Conservation (phyloP, 2,329 filamentous ascomycete species). For the Monosporascus sp. region DNA sequence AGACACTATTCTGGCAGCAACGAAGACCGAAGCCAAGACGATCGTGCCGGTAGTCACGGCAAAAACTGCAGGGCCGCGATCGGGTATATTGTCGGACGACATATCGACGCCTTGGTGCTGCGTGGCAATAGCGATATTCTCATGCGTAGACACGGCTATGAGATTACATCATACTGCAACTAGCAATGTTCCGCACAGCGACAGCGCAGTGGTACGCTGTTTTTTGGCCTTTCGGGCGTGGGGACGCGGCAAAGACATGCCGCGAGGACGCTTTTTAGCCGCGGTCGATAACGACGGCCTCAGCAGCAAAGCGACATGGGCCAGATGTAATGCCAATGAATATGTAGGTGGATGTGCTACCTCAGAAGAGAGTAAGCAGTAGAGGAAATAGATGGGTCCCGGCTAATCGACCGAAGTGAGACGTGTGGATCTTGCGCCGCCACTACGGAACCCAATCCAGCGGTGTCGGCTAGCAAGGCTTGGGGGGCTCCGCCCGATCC, state of each 20-base stretch:
- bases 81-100: constrained; percentile 17
- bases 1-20: constrained; percentile 67
- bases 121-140: constrained; percentile 7
- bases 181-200: not conserved
- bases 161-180: not conserved
- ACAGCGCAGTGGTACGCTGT: no score
- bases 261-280: not conserved
- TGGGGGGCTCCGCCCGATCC: not conserved
- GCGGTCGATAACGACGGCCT: not conserved
- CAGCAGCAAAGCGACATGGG: no score
- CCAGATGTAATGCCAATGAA: not conserved
- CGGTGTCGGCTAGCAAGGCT: not conserved
- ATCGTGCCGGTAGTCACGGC: constrained; percentile 66
- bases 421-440: no score
- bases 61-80: constrained; percentile 58
- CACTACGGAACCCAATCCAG: not conserved
- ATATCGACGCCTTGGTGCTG: constrained; percentile 17
- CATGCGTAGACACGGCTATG: not conserved
- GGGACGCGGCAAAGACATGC: not conserved
- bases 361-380: no score
- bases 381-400: no score
- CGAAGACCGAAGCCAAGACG: constrained; percentile 66
- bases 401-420: no score
- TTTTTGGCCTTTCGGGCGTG: not conserved
- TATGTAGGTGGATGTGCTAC: no score